Percentiles rank a stretch among this genome's conserved stretches.
phyloP scores from a whole-genome alignment of 2,329 filamentous ascomycete genomes.

The Coniochaeta pulveracea region DNA sequence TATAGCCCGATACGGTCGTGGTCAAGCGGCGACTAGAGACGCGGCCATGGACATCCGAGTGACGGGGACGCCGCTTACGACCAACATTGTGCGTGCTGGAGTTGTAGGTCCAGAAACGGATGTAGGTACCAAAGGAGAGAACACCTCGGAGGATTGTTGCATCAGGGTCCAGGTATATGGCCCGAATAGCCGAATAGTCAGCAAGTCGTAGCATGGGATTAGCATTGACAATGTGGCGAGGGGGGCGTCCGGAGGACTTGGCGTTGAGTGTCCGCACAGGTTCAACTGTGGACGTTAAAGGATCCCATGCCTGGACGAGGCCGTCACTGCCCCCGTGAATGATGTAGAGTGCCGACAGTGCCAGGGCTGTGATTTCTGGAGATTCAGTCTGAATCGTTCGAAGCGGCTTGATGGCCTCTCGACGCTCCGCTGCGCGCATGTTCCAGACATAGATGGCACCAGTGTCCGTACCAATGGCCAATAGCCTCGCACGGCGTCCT shows the following conservation, averaged over 20 bases:
- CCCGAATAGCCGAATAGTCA: slow-evolving; percentile 71
- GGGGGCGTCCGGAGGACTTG: slow-evolving; percentile 69
- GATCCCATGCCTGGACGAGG: slow-evolving; percentile 93
- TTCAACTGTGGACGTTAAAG: slow-evolving; percentile 66
- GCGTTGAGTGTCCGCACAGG: slow-evolving; percentile 83
- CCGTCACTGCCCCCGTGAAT: slow-evolving; percentile 93
- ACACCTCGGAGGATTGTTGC: slow-evolving; percentile 76
- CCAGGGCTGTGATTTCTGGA: slow-evolving; percentile 73
- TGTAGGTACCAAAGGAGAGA: slow-evolving; percentile 73
- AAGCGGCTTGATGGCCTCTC: slow-evolving; percentile 56
- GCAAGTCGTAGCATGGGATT: slow-evolving; percentile 52
- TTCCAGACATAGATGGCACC: slow-evolving; percentile 82
- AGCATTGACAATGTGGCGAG: slow-evolving; percentile 52
- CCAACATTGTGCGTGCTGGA: slow-evolving; percentile 66
- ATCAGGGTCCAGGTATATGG: slow-evolving; percentile 79
- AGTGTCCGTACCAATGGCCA: slow-evolving; percentile 69
- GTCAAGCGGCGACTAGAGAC: slow-evolving; percentile 42
- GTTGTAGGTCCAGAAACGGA: slow-evolving; percentile 91
- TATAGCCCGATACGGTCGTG: slow-evolving; percentile 67
- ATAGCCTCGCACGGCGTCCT: slow-evolving; percentile 69
- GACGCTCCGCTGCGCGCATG: slow-evolving; percentile 51
- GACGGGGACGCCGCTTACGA: slow-evolving; percentile 68
- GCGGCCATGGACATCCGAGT: slow-evolving; percentile 48
- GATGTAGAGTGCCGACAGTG: slow-evolving; percentile 73
- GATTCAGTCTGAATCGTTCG: slow-evolving; percentile 83